Evolutionary conservation across 371 early-diverging fungal genomes (phyloP).

Genomic region (Enterocytospora artemiae): DNA sequence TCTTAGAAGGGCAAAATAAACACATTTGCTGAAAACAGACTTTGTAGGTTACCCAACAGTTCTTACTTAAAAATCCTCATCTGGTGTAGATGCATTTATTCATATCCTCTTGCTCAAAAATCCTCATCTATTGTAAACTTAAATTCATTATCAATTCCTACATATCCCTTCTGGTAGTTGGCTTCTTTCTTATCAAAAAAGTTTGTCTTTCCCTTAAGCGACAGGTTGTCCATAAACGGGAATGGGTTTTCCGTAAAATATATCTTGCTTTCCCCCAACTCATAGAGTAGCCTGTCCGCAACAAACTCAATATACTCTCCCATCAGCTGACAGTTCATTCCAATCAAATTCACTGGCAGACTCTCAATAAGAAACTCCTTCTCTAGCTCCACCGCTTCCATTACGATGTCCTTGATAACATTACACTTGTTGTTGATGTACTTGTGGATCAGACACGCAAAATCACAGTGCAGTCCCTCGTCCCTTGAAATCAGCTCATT

Average conservation of each 20-base stretch:
- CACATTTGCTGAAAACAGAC: neutral
- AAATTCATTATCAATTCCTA: constrained; percentile 44
- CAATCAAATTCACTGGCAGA: constrained; percentile 83
- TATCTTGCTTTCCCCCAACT: constrained; percentile 74
- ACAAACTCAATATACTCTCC: constrained; percentile 96
- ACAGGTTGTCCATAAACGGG: constrained; percentile 98
- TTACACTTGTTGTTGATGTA: constrained; percentile 66
- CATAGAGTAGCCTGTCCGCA: constrained; percentile 82
- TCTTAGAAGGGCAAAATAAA: neutral
- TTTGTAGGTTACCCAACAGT: neutral
- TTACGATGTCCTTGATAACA: constrained; percentile 68
- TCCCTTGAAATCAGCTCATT: constrained; percentile 97
- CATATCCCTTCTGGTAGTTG: constrained; percentile 82
- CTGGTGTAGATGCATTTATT: too few relatives aligned
- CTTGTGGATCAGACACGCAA: constrained; percentile 90
- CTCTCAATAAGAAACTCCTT: constrained; percentile 86
- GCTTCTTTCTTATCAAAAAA: constrained; percentile 98
- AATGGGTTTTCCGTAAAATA: constrained; percentile 88
- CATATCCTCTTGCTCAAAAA: constrained; percentile 45
- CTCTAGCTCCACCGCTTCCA: constrained; percentile 79
- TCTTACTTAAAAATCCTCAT: too few relatives aligned
- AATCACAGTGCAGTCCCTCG: constrained; percentile 97
- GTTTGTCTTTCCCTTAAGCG: constrained; percentile 89
- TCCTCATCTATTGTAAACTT: constrained; percentile 48
- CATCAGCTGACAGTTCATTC: constrained; percentile 93